These are phyloP conservation scores for Lecanicillium sp. DNA, from an alignment of 2,329 filamentous ascomycete species.

Conservation along the genomic window DNA sequence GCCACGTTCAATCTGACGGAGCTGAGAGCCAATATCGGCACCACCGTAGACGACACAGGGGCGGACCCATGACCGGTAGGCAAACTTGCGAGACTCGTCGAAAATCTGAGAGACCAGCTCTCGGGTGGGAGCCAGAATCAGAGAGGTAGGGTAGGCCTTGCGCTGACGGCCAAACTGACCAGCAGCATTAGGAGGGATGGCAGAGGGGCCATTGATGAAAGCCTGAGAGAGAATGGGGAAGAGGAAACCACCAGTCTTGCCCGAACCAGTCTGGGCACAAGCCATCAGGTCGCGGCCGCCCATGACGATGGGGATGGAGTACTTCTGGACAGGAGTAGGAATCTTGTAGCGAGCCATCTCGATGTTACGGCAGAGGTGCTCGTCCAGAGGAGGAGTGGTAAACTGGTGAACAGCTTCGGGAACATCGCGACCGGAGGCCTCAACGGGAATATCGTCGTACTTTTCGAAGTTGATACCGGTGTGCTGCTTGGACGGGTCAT, in stretches of 20 bases:
- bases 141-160: constrained; percentile 93
- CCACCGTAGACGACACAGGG: constrained; percentile 98
- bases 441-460: constrained; percentile 98
- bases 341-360: constrained; percentile 89
- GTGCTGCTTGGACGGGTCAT: constrained; percentile 91
- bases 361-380: constrained; percentile 90
- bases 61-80: constrained; percentile 97
- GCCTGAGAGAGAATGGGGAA: constrained; percentile 99
- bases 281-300: constrained; percentile 97
- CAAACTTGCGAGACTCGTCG: constrained; percentile 95
- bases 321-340: constrained; percentile 96
- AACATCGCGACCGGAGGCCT: constrained; percentile 88
- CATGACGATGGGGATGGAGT: constrained; percentile 99
- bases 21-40: constrained; percentile 96
- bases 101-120: constrained; percentile 98
- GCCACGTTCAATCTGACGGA: constrained; percentile 93
- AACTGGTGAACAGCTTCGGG: constrained; percentile 87
- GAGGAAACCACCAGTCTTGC: constrained; percentile 99
- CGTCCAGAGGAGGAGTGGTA: constrained; percentile 89
- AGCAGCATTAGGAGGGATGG: constrained; percentile 52
- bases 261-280: constrained; percentile 98
- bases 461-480: constrained; percentile 99
- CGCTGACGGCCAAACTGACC: constrained; percentile 84
- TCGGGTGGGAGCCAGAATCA: constrained; percentile 94
- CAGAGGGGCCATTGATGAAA: constrained; percentile 78